Conservation (phyloP, 2,329 filamentous ascomycete species). For the Fusarium piperis region DNA sequence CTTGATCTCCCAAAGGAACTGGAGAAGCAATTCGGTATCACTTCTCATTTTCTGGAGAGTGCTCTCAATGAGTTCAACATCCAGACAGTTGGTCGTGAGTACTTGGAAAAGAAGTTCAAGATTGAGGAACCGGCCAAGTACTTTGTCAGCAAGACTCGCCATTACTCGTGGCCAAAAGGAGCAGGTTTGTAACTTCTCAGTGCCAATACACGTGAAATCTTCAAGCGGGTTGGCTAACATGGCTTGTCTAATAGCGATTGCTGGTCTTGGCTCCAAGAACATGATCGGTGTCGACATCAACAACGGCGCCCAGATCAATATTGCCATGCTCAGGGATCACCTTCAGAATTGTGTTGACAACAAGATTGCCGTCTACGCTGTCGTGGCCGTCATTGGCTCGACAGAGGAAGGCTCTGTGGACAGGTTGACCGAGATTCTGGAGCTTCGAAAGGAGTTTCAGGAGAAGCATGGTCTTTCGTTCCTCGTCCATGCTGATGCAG, state of each 20-base stretch:
- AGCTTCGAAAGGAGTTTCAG: conserved; percentile 53
- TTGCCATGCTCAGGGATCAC: conserved; percentile 44
- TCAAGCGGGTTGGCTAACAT: background rate
- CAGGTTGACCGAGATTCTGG: conserved; percentile 49
- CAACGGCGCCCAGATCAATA: conserved; percentile 50
- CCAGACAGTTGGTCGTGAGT: conserved; percentile 52
- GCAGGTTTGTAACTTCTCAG: conserved; percentile 47
- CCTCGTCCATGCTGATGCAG: conserved; percentile 57
- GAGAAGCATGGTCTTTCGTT: conserved; percentile 54
- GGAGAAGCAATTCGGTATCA: conserved; percentile 51
- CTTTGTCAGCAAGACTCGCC: conserved; percentile 53
- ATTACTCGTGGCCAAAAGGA: conserved; percentile 61
- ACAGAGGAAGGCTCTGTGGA: conserved; percentile 61
- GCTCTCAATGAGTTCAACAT: conserved; percentile 44
- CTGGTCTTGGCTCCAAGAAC: conserved; percentile 56
- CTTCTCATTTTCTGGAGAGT: conserved; percentile 46
- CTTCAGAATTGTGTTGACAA: conserved; percentile 45
- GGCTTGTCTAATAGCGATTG: conserved; percentile 46
- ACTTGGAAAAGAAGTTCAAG: conserved; percentile 47
- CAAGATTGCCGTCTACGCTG: conserved; percentile 51
- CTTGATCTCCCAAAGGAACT: conserved; percentile 53
- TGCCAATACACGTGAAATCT: background rate
- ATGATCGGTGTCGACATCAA: conserved; percentile 54
- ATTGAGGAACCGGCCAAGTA: conserved; percentile 47
- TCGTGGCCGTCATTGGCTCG: conserved; percentile 58